phyloP scores from a whole-genome alignment of 2,329 filamentous ascomycete genomes.

The Hymenoscyphus linearis region DNA sequence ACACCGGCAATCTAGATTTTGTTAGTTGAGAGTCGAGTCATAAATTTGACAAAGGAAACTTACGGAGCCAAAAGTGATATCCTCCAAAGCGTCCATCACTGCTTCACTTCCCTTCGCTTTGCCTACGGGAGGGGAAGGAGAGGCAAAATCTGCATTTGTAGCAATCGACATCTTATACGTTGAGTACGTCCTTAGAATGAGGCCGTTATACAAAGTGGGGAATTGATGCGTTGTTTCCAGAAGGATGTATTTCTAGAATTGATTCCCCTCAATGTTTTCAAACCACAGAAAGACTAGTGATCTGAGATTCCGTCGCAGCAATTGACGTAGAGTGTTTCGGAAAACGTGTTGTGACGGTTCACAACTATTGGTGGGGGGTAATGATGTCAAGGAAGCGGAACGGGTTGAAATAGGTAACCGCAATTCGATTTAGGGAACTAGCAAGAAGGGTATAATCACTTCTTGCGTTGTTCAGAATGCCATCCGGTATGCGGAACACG shows the following conservation, averaged over 20 bases:
- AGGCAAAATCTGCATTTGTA: conserved; percentile 20
- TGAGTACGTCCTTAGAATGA: not conserved
- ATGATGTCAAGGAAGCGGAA: not conserved
- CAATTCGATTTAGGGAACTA: not conserved
- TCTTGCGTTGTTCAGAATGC: conserved; percentile 15
- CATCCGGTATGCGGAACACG: conserved; percentile 12
- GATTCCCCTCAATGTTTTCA: not conserved
- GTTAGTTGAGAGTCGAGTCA: conserved; percentile 7
- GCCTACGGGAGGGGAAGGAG: conserved; percentile 9
- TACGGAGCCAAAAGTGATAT: conserved; percentile 83
- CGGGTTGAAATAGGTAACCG: not conserved
- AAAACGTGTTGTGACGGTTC: not conserved
- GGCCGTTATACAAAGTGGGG: not conserved
- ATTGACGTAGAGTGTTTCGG: not conserved
- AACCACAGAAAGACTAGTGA: not conserved
- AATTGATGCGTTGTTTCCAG: not conserved
- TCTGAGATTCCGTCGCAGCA: not conserved
- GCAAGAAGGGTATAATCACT: conserved; percentile 18
- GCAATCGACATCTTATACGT: conserved; percentile 23
- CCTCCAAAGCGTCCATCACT: conserved; percentile 62
- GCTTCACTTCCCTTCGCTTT: conserved; percentile 23
- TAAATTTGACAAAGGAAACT: conserved; percentile 29
- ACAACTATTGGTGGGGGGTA: not conserved
- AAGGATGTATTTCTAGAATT: not conserved
- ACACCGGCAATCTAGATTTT: conserved; percentile 66